Percentiles rank a stretch among this genome's conserved stretches.
Evolutionary conservation across 2,329 filamentous ascomycete genomes (phyloP).

Genomic region (Talaromyces sp.): DNA sequence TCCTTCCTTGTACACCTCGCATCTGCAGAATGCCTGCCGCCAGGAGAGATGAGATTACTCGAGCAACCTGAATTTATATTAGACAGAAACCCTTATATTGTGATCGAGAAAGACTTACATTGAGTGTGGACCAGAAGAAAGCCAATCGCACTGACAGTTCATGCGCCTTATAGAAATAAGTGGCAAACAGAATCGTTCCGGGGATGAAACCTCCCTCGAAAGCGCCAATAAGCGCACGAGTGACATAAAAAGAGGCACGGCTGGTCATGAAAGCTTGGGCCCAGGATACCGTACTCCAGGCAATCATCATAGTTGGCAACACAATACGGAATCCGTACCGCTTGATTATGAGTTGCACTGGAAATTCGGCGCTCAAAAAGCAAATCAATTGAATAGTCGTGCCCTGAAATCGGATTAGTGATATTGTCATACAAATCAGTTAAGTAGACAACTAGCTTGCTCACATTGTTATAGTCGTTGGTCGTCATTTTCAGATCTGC

Average conservation of each 20-base stretch:
- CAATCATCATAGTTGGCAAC: slow-evolving; percentile 56
- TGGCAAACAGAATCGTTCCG: slow-evolving; percentile 56
- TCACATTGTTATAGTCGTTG: slow-evolving; percentile 26
- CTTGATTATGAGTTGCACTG: slow-evolving; percentile 58
- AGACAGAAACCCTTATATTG: background rate
- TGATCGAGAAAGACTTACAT: background rate
- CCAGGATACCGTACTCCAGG: slow-evolving; percentile 52
- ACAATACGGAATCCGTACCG: slow-evolving; percentile 56
- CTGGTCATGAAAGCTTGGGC: slow-evolving; percentile 49
- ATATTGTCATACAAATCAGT: background rate
- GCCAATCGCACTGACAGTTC: slow-evolving; percentile 64
- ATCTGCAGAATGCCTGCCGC: slow-evolving; percentile 40
- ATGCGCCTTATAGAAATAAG: slow-evolving; percentile 66
- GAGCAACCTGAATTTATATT: background rate
- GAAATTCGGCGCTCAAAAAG: slow-evolving; percentile 56
- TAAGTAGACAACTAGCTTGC: background rate
- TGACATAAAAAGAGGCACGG: slow-evolving; percentile 39
- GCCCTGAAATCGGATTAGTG: slow-evolving; percentile 25
- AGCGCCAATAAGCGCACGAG: slow-evolving; percentile 43
- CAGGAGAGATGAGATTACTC: slow-evolving; percentile 36
- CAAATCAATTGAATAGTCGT: slow-evolving; percentile 57
- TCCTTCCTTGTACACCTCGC: slow-evolving; percentile 31
- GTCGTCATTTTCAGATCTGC: slow-evolving; percentile 34
- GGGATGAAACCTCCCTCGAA: slow-evolving; percentile 60
- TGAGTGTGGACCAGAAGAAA: slow-evolving; percentile 22